Percentiles rank a stretch among this genome's conserved stretches.
phyloP scores from a whole-genome alignment of 2,329 filamentous ascomycete genomes.

The Microsporum canis region DNA sequence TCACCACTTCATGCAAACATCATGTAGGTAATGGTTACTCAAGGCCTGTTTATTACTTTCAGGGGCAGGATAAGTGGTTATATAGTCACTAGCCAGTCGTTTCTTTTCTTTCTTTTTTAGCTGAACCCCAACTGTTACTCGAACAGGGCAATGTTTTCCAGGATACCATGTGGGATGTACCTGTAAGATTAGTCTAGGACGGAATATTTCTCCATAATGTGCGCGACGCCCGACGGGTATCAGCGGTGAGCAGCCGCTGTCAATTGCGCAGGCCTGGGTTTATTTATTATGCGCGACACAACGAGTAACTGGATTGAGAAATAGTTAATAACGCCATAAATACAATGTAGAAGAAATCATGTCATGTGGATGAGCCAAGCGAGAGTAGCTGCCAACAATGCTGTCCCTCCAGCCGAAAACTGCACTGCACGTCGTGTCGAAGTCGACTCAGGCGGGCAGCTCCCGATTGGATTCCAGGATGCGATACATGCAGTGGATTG shows the following conservation, averaged over 20 bases:
- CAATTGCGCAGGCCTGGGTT: neutral
- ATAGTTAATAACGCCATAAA: neutral
- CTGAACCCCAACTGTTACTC: neutral
- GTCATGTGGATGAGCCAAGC: neutral
- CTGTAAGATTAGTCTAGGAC: neutral
- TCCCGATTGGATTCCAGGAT: neutral
- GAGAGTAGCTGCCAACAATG: neutral
- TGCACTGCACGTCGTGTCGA: neutral
- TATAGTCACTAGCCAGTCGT: neutral
- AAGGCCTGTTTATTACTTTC: neutral
- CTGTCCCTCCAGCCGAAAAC: neutral
- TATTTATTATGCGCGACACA: neutral
- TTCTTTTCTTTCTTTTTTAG: neutral
- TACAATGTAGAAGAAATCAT: neutral
- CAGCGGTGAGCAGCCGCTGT: neutral
- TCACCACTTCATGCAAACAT: neutral
- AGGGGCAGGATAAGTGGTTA: neutral
- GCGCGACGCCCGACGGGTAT: neutral
- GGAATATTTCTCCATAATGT: neutral
- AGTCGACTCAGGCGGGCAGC: neutral
- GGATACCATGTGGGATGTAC: neutral
- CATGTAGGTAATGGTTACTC: neutral
- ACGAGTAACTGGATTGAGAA: neutral
- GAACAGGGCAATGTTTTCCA: neutral
- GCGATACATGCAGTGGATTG: constrained; percentile 1